Percentiles rank a stretch among this genome's conserved stretches.
phyloP scores from a whole-genome alignment of 441 rosid species.

The Erodium trifolium region DNA sequence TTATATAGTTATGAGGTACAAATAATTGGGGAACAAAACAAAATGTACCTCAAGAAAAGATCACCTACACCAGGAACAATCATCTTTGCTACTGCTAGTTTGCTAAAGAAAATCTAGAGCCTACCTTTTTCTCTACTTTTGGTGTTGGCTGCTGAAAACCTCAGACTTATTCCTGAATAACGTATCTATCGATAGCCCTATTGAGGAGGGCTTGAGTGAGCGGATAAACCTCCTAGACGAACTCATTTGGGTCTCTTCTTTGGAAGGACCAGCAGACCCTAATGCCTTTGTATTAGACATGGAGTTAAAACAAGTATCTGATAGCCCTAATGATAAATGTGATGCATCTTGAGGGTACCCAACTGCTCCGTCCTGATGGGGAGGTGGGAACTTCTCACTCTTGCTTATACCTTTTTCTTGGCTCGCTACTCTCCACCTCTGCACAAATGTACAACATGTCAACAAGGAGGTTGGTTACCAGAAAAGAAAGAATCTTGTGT shows the following conservation, averaged over 20 bases:
- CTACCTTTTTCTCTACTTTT: neutral
- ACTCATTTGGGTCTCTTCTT: neutral
- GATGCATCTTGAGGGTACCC: conserved; percentile 78
- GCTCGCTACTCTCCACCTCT: conserved; percentile 78
- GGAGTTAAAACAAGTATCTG: neutral
- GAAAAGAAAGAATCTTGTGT: no score
- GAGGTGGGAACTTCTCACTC: conserved; percentile 98
- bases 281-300: neutral
- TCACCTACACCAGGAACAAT: neutral
- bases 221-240: conserved; percentile 1
- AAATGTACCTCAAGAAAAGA: neutral
- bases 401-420: conserved; percentile 95
- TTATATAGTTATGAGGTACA: neutral
- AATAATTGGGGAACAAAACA: conserved; percentile 1
- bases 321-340: neutral
- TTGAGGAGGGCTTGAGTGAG: neutral
- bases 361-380: conserved; percentile 83
- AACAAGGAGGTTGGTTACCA: neutral
- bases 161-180: neutral
- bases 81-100: neutral
- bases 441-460: conserved; percentile 14
- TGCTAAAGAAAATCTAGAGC: neutral
- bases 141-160: neutral
- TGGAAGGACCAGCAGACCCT: neutral
- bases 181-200: neutral